phyloP scores from a whole-genome alignment of 371 early-diverging fungal species.

The Lichtheimia corymbifera region DNA sequence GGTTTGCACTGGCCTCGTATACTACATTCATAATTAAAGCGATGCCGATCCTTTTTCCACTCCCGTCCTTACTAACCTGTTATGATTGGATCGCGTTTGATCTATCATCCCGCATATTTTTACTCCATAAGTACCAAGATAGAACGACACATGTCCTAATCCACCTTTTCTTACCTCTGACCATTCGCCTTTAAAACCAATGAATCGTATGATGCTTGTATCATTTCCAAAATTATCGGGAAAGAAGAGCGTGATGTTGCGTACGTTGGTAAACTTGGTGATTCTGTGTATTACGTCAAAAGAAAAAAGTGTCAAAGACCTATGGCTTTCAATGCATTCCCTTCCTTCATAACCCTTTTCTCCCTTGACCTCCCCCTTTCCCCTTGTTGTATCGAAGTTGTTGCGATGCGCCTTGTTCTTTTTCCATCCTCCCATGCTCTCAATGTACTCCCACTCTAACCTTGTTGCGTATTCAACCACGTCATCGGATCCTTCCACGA shows the following conservation, averaged over 20 bases:
- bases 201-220: constrained; percentile 67
- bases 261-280: constrained; percentile 84
- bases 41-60: neutral
- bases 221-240: constrained; percentile 82
- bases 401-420: too few species aligned
- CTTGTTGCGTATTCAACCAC: constrained; percentile 71
- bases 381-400: too few species aligned
- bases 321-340: neutral
- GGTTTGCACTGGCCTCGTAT: constrained; percentile 84
- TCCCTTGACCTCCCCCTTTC: neutral
- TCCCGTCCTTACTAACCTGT: constrained; percentile 17
- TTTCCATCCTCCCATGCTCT: too few species aligned
- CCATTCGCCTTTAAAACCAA: constrained; percentile 94
- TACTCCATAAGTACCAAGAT: too few species aligned
- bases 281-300: constrained; percentile 37
- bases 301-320: neutral
- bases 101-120: constrained; percentile 28
- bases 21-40: constrained; percentile 23
- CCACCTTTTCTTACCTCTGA: constrained; percentile 54
- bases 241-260: constrained; percentile 82
- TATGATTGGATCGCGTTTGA: constrained; percentile 77
- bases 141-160: neutral
- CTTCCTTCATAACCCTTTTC: neutral
- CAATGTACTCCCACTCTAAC: constrained; percentile 17
- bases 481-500: constrained; percentile 58